Conservation (phyloP, 306 rosid species). For the Myrica gale region DNA sequence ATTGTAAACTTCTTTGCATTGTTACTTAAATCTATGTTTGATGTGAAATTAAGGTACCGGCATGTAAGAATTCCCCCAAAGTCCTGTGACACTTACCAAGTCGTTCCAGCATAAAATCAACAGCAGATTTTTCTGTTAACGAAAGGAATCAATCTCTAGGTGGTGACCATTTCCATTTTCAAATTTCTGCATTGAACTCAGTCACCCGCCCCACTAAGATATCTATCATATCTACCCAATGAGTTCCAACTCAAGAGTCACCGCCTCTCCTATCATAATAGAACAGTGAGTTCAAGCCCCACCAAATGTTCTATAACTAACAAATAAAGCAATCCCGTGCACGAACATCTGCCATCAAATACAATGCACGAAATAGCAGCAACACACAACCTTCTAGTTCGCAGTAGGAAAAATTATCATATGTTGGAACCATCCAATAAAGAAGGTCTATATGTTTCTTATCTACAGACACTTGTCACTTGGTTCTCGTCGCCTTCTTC, state of each 20-base stretch:
- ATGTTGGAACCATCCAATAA: neutral
- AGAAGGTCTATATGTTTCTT: conserved; percentile 16
- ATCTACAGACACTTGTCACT: conserved; percentile 5
- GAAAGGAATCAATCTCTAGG: conserved; percentile 3
- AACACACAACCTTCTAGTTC: neutral
- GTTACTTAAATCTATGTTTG: neutral
- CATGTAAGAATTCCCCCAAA: no score
- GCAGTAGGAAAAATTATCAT: neutral
- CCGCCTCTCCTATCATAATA: neutral
- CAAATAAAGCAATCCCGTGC: neutral
- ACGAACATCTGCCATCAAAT: conserved; percentile 1
- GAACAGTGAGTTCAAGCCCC: neutral
- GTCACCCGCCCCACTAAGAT: neutral
- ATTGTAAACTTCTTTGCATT: no score
- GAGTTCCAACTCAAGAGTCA: neutral
- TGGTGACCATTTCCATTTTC: neutral
- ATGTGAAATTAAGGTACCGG: neutral
- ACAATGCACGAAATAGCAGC: neutral
- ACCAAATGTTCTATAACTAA: neutral
- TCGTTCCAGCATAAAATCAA: neutral
- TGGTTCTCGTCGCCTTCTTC: no score
- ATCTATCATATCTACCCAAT: conserved; percentile 1
- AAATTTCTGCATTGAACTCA: neutral
- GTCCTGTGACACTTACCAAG: neutral
- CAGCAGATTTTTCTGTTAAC: neutral